phyloP scores from a whole-genome alignment of 208 protist species.

The Trypanosoma grayi region DNA sequence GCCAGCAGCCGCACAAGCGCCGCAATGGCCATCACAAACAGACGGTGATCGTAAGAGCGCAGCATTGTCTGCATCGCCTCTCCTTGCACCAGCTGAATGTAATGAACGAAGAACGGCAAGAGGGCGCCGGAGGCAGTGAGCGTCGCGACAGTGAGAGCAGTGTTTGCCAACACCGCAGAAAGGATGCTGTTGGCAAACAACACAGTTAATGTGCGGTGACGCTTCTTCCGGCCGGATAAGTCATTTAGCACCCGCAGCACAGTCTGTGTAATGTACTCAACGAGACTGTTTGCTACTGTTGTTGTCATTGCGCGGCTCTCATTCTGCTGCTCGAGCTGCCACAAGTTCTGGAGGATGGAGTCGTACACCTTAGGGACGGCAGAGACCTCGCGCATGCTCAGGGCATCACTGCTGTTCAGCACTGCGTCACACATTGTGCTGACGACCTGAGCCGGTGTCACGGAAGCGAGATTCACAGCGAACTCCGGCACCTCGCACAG shows the following conservation, averaged over 20 bases:
- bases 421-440: constrained; percentile 62
- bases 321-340: constrained; percentile 24
- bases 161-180: constrained; percentile 53
- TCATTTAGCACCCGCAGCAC: constrained; percentile 27
- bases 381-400: constrained; percentile 55
- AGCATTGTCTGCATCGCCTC: constrained; percentile 29
- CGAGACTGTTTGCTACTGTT: constrained; percentile 16
- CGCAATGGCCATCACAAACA: constrained; percentile 60
- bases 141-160: constrained; percentile 28
- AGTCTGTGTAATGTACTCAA: constrained; percentile 40
- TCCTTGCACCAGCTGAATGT: constrained; percentile 37
- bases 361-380: constrained; percentile 72
- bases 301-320: neutral
- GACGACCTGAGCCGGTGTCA: constrained; percentile 73
- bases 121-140: constrained; percentile 35
- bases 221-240: constrained; percentile 3
- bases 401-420: constrained; percentile 23
- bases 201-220: constrained; percentile 46
- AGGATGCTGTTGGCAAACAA: constrained; percentile 72
- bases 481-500: constrained; percentile 37
- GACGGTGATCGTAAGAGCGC: constrained; percentile 66
- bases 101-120: constrained; percentile 51
- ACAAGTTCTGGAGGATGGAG: constrained; percentile 65
- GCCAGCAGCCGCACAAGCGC: constrained; percentile 16
- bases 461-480: constrained; percentile 10